phyloP scores from a whole-genome alignment of 2,329 filamentous ascomycete species.

The Leptographium lundbergii region DNA sequence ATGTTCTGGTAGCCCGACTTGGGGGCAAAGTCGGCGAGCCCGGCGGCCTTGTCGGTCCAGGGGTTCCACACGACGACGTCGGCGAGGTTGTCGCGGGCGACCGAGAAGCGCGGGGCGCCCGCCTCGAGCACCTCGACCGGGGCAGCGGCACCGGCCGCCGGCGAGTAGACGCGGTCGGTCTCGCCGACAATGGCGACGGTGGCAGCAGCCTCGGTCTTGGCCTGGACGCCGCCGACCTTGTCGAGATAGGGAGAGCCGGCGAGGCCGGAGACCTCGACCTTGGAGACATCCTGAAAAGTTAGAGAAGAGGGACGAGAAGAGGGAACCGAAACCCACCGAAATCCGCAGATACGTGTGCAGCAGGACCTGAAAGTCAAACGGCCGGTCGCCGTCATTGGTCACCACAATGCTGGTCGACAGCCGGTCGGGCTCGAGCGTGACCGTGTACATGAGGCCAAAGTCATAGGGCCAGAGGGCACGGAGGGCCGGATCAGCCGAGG shows the following conservation, averaged over 20 bases:
- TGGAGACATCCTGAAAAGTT: slow-evolving; percentile 61
- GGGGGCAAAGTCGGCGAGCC: slow-evolving; percentile 77
- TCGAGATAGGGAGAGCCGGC: slow-evolving; percentile 66
- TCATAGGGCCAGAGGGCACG: slow-evolving; percentile 70
- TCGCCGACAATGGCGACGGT: slow-evolving; percentile 60
- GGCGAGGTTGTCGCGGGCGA: slow-evolving; percentile 72
- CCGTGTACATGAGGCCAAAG: slow-evolving; percentile 87
- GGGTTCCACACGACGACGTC: slow-evolving; percentile 97
- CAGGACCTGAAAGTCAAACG: slow-evolving; percentile 85
- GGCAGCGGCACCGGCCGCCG: slow-evolving; percentile 44
- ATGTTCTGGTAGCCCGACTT: slow-evolving; percentile 86
- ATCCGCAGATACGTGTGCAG: slow-evolving; percentile 84
- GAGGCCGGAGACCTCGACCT: slow-evolving; percentile 62
- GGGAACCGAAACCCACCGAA: slow-evolving; percentile 42
- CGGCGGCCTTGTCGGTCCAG: slow-evolving; percentile 72
- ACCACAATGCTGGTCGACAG: slow-evolving; percentile 76
- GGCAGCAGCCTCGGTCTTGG: slow-evolving; percentile 51
- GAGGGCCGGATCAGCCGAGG: slow-evolving; percentile 55
- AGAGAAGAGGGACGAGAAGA: not conserved
- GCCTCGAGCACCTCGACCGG: slow-evolving; percentile 48
- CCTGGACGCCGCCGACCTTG: slow-evolving; percentile 58
- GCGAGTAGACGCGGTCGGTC: slow-evolving; percentile 80
- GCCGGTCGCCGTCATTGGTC: slow-evolving; percentile 69
- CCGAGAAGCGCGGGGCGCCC: slow-evolving; percentile 52
- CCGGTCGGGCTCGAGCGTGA: slow-evolving; percentile 64